Conservation (phyloP, 139 green algal species). For the Eudorina sp. region DNA sequence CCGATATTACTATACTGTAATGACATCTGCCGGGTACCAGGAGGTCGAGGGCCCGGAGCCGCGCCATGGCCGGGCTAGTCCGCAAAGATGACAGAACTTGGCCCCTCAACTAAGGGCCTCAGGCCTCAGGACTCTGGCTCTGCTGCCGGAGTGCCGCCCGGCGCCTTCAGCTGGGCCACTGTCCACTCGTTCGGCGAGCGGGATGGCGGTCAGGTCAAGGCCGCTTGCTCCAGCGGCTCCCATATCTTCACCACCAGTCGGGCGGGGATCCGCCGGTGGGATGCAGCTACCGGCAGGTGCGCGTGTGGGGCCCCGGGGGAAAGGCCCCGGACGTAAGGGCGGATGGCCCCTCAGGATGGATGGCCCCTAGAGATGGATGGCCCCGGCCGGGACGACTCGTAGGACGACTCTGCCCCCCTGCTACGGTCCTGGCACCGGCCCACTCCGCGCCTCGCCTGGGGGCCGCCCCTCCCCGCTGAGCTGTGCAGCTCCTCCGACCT, state of each 20-base stretch:
- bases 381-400: no score
- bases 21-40: no score
- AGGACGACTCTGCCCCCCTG: no score
- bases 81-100: slow-evolving; percentile 7
- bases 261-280: slow-evolving; percentile 54
- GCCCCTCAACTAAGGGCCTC: slow-evolving; percentile 4
- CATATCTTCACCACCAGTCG: slow-evolving; percentile 46
- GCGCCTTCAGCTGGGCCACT: slow-evolving; percentile 49
- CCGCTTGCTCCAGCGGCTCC: not conserved
- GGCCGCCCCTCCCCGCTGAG: no score
- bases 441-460: no score
- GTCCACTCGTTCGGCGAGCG: slow-evolving; percentile 57
- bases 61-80: not conserved
- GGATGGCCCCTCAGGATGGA: no score
- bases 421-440: no score
- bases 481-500: slow-evolving; percentile 43
- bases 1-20: no score
- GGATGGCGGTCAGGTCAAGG: slow-evolving; percentile 53
- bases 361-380: no score
- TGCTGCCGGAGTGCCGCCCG: slow-evolving; percentile 8
- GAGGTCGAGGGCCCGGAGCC: not conserved
- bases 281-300: slow-evolving; percentile 41
- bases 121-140: not conserved
- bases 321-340: not conserved
- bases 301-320: not conserved